phyloP scores from a whole-genome alignment of 495 filamentous ascomycete genomes.

The Trichoderma erinaceum region DNA sequence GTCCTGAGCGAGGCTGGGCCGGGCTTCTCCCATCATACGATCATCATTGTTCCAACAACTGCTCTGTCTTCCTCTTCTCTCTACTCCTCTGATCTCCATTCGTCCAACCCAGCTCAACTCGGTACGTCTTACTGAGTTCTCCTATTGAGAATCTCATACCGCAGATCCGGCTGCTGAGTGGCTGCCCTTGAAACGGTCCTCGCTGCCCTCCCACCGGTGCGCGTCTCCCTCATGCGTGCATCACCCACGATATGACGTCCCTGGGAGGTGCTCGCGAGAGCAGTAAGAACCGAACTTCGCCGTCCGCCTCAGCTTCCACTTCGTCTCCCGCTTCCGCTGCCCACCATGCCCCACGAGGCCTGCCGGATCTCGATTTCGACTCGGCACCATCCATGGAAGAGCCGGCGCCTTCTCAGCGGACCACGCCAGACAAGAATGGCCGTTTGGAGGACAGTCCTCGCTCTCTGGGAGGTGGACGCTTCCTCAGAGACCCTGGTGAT shows the following conservation, averaged over 20 bases:
- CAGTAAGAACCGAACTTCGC: not conserved
- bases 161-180: not conserved
- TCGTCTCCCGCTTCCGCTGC: not conserved
- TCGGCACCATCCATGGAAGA: not conserved
- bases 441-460: not conserved
- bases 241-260: slow-evolving; percentile 1
- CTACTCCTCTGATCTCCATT: not conserved
- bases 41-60: not conserved
- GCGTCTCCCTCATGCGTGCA: slow-evolving; percentile 2
- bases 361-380: not conserved
- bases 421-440: not conserved
- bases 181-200: not conserved
- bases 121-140: not conserved
- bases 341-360: not conserved
- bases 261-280: slow-evolving; percentile 8
- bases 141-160: not conserved
- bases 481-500: slow-evolving; percentile 10
- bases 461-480: slow-evolving; percentile 5
- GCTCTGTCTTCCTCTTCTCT: not conserved
- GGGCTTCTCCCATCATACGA: not conserved
- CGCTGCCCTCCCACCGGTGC: not conserved
- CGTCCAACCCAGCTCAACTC: not conserved
- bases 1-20: not conserved
- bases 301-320: not conserved
- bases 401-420: not conserved